Evolutionary conservation across 257 asterid genomes (phyloP).

Genomic region (Handroanthus guayacan): DNA sequence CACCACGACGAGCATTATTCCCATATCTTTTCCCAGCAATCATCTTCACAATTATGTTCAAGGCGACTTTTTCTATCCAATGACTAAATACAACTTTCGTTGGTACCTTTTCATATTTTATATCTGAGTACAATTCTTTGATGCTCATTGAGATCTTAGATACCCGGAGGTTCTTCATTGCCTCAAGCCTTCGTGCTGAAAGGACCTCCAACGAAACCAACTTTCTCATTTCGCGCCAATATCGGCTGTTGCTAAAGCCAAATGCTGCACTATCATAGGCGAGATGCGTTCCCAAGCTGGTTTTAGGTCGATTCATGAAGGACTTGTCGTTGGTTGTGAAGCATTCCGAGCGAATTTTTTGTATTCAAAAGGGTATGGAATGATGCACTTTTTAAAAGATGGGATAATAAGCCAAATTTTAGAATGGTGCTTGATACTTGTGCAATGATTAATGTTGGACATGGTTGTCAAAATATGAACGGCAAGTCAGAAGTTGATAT

Average conservation of each 20-base stretch:
- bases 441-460: too few relatives aligned
- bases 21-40: slow-evolving; percentile 49
- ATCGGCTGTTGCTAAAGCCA: slow-evolving; percentile 48
- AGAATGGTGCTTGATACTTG: too few relatives aligned
- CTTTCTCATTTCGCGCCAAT: slow-evolving; percentile 55
- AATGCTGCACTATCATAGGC: slow-evolving; percentile 50
- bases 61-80: slow-evolving; percentile 41
- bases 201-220: slow-evolving; percentile 41
- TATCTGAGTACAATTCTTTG: neutral
- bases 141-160: slow-evolving; percentile 16
- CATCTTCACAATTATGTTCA: slow-evolving; percentile 44
- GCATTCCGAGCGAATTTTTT: slow-evolving; percentile 42
- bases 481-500: too few relatives aligned
- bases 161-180: neutral
- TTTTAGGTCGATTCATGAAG: slow-evolving; percentile 40
- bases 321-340: slow-evolving; percentile 51
- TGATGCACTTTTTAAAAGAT: too few relatives aligned
- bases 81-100: slow-evolving; percentile 36
- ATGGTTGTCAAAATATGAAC: too few relatives aligned
- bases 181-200: slow-evolving; percentile 44
- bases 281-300: slow-evolving; percentile 41
- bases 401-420: too few relatives aligned
- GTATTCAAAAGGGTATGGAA: too few relatives aligned
- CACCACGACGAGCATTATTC: neutral
- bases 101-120: neutral